Evolutionary conservation across 140 eudicot genomes (phyloP).

Genomic region (Anethum foeniculum): DNA sequence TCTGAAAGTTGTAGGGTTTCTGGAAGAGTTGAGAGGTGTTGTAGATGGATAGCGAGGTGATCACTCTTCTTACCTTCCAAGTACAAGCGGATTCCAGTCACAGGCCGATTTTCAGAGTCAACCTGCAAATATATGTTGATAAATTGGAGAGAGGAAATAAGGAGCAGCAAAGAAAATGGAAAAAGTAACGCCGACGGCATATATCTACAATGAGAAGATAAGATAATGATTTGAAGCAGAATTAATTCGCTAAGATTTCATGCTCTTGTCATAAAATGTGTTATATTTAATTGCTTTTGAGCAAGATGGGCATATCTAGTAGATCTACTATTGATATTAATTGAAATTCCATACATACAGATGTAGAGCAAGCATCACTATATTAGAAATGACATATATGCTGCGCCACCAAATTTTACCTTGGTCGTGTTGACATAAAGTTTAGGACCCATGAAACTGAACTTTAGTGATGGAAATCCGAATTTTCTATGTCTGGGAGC

Average conservation of each 20-base stretch:
- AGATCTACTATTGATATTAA: background rate
- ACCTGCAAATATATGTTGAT: conserved; percentile 41
- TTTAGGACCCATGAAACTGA: conserved; percentile 78
- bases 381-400: background rate
- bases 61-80: conserved; percentile 91
- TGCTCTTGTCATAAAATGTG: background rate
- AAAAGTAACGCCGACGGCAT: background rate
- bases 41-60: conserved; percentile 86
- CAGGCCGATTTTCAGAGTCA: conserved; percentile 79
- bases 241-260: background rate
- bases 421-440: conserved; percentile 71
- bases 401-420: conserved; percentile 34
- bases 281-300: background rate
- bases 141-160: background rate
- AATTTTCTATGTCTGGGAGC: conserved; percentile 65
- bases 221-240: conserved; percentile 1
- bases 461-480: conserved; percentile 74
- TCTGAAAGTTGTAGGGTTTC: conserved; percentile 50
- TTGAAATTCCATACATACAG: background rate
- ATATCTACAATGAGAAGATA: background rate
- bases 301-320: background rate
- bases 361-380: conserved; percentile 5
- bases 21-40: conserved; percentile 79
- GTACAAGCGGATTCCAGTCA: conserved; percentile 84
- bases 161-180: background rate